A percentile compares a stretch with the other conserved stretches of the same genome.
Evolutionary conservation across 257 asterid species (phyloP).

Genomic region (Solanum etuberosum): DNA sequence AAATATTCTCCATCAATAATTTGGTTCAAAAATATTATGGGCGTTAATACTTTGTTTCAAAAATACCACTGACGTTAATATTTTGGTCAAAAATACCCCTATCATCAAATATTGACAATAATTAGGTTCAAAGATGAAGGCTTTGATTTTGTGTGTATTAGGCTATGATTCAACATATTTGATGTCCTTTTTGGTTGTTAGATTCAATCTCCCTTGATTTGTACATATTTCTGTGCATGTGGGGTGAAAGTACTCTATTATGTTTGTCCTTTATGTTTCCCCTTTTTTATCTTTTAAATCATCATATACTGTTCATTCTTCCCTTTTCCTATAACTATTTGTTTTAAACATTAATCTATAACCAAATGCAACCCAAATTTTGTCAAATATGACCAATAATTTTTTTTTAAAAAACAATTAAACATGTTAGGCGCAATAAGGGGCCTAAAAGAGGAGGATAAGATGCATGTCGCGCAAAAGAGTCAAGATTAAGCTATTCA

Average conservation of each 20-base stretch:
- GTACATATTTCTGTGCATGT: neutral
- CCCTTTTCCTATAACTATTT: neutral
- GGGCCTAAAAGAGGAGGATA: neutral
- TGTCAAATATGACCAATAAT: neutral
- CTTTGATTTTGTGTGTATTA: neutral
- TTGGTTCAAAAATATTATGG: too few relatives aligned
- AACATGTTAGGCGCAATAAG: too few relatives aligned
- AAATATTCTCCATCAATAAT: too few relatives aligned
- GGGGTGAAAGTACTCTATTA: neutral
- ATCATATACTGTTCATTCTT: neutral
- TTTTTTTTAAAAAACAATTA: too few relatives aligned
- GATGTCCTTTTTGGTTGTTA: neutral
- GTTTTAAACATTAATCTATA: neutral
- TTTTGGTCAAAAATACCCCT: neutral
- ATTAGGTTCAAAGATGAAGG: neutral
- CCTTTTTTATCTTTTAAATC: neutral
- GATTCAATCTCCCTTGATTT: neutral
- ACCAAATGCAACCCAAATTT: neutral
- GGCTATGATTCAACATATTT: neutral
- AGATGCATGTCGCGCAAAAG: neutral
- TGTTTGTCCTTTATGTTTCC: neutral
- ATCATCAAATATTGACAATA: neutral
- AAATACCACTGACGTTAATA: too few relatives aligned
- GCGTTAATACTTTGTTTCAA: too few relatives aligned
- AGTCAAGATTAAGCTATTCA: too few relatives aligned